Conservation (phyloP, 2,329 filamentous ascomycete species). For the Paraconiothyrium sp. region DNA sequence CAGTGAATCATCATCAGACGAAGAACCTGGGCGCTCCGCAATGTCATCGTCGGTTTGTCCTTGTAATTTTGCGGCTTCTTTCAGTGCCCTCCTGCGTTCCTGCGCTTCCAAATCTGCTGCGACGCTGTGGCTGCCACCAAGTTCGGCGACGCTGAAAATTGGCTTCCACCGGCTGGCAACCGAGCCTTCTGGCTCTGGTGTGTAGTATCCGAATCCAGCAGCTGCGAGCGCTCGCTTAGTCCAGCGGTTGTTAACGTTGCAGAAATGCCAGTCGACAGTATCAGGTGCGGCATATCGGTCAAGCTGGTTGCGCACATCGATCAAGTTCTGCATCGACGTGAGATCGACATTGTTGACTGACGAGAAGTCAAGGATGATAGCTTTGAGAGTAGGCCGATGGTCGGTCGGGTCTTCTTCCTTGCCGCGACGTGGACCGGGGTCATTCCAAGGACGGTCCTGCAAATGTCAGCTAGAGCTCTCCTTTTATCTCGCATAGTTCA, state of each 20-base stretch:
- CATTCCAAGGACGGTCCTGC: constrained; percentile 90
- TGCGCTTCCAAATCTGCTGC: constrained; percentile 76
- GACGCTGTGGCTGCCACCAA: constrained; percentile 77
- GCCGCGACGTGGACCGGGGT: constrained; percentile 77
- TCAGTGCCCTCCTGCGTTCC: constrained; percentile 60
- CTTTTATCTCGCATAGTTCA: not conserved
- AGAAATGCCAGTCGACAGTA: constrained; percentile 93
- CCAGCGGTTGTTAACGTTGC: constrained; percentile 92
- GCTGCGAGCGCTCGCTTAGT: constrained; percentile 89
- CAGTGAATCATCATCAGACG: constrained; percentile 38
- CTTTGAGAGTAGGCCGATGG: constrained; percentile 76
- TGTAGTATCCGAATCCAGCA: constrained; percentile 90
- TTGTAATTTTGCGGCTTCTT: constrained; percentile 61
- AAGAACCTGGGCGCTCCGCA: constrained; percentile 21
- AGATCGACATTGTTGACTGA: constrained; percentile 95
- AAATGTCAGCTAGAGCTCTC: constrained; percentile 12
- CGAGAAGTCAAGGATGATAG: constrained; percentile 92
- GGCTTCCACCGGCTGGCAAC: constrained; percentile 82
- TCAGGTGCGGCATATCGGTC: constrained; percentile 86
- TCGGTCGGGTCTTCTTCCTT: constrained; percentile 55
- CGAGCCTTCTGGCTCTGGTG: constrained; percentile 60
- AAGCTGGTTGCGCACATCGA: constrained; percentile 94
- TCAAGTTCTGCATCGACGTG: constrained; percentile 90
- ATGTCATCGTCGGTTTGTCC: constrained; percentile 30
- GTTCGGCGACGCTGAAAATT: constrained; percentile 91